A percentile compares a stretch with the other conserved stretches of the same genome.
Evolutionary conservation across 768 basidiomycete genomes (phyloP).

Genomic region (Macrolepiota albuminosa): DNA sequence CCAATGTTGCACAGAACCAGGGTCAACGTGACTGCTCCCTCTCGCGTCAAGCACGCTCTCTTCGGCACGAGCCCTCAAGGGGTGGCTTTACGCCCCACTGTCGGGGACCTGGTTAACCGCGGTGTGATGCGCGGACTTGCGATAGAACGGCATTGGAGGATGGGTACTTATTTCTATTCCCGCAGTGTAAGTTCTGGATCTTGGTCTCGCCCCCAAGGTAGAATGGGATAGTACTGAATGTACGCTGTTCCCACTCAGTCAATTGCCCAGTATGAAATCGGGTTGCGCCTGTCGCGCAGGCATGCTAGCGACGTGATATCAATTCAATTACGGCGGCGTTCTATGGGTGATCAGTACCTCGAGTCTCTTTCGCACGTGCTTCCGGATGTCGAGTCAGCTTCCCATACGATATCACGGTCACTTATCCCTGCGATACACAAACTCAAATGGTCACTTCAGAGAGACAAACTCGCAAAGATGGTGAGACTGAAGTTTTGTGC

Average conservation of each 20-base stretch:
- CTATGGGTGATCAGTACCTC: slow-evolving; percentile 30
- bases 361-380: slow-evolving; percentile 48
- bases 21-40: slow-evolving; percentile 58
- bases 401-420: slow-evolving; percentile 48
- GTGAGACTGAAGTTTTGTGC: slow-evolving; percentile 41
- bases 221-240: slow-evolving; percentile 1
- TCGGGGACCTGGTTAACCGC: slow-evolving; percentile 63
- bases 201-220: neutral
- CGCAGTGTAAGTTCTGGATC: slow-evolving; percentile 38
- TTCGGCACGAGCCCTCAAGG: slow-evolving; percentile 57
- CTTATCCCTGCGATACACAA: slow-evolving; percentile 60
- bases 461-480: slow-evolving; percentile 55
- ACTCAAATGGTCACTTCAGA: slow-evolving; percentile 68
- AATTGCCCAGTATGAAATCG: slow-evolving; percentile 61
- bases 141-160: slow-evolving; percentile 62
- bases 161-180: slow-evolving; percentile 63
- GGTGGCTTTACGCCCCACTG: slow-evolving; percentile 53
- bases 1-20: slow-evolving; percentile 61
- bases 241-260: slow-evolving; percentile 37
- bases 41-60: slow-evolving; percentile 60
- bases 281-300: slow-evolving; percentile 46
- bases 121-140: slow-evolving; percentile 66
- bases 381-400: slow-evolving; percentile 62
- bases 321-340: slow-evolving; percentile 47
- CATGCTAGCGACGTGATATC: slow-evolving; percentile 51